Conservation (phyloP, 306 rosid genomes). For the Glycine latifolia region DNA sequence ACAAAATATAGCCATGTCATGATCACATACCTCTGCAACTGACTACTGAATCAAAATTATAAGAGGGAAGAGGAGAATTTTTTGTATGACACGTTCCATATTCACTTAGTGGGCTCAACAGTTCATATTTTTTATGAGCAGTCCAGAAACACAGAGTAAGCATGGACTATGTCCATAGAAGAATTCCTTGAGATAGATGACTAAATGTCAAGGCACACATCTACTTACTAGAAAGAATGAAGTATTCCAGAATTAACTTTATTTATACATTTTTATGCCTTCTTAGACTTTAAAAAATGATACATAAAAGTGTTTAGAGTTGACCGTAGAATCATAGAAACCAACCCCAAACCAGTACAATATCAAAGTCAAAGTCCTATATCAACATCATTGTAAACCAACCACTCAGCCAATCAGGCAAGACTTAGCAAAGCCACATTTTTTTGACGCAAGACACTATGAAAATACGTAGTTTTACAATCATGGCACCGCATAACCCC, state of each 20-base stretch:
- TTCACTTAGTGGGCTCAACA: background rate
- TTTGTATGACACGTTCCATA: background rate
- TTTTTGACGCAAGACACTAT: slow-evolving; percentile 26
- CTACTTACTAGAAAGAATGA: background rate
- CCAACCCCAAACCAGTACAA: slow-evolving; percentile 23
- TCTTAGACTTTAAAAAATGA: background rate
- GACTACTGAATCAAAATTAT: slow-evolving; percentile 13
- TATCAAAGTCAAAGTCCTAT: slow-evolving; percentile 10
- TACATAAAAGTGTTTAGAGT: slow-evolving; percentile 6
- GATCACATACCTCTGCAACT: slow-evolving; percentile 24
- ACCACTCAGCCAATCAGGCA: slow-evolving; percentile 15
- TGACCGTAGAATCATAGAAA: background rate
- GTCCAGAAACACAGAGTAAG: slow-evolving; percentile 1
- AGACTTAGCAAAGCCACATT: slow-evolving; percentile 10
- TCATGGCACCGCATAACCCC: slow-evolving; percentile 36
- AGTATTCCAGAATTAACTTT: slow-evolving; percentile 13
- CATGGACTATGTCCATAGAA: slow-evolving; percentile 3
- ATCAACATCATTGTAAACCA: slow-evolving; percentile 23
- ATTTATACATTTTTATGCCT: background rate
- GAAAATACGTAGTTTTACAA: slow-evolving; percentile 16
- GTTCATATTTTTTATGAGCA: slow-evolving; percentile 1
- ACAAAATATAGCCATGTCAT: slow-evolving; percentile 15
- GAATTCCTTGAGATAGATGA: slow-evolving; percentile 26
- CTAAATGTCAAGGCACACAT: slow-evolving; percentile 13
- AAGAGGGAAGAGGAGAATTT: slow-evolving; percentile 24